These are phyloP conservation scores for Septoria petroselini DNA, from an alignment of 2,329 filamentous ascomycete genomes.

Conservation along the genomic window DNA sequence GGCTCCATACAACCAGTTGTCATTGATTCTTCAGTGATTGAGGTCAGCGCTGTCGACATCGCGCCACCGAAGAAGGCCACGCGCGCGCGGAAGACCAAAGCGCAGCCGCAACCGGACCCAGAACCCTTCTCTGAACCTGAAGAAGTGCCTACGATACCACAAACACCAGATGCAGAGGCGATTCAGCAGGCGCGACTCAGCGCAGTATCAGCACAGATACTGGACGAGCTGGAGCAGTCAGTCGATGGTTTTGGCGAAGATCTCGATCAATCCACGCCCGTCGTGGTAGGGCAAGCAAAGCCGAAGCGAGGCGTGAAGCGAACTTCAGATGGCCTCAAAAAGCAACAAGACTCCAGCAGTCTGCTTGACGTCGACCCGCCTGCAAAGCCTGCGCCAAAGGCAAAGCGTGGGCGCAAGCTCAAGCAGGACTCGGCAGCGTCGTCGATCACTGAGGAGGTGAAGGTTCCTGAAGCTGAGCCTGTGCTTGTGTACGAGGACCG, in stretches of 20 bases:
- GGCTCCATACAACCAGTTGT: conserved; percentile 27
- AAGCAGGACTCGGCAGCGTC: conserved; percentile 22
- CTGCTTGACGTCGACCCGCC: conserved; percentile 28
- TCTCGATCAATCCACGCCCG: conserved; percentile 31
- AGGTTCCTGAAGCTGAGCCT: not conserved
- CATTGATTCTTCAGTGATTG: conserved; percentile 33
- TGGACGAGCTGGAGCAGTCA: conserved; percentile 36
- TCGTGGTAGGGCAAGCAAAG: conserved; percentile 21
- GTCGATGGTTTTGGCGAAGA: conserved; percentile 26
- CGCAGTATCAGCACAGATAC: conserved; percentile 34
- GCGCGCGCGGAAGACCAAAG: conserved; percentile 33
- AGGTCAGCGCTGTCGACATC: conserved; percentile 28
- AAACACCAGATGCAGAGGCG: conserved; percentile 20
- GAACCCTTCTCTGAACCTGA: conserved; percentile 21
- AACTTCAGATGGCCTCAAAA: conserved; percentile 39
- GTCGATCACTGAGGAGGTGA: conserved; percentile 10
- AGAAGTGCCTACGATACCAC: conserved; percentile 21
- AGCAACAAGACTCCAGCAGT: conserved; percentile 30
- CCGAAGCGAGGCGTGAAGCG: conserved; percentile 39
- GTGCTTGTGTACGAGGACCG: conserved; percentile 9
- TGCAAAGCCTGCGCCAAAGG: conserved; percentile 32
- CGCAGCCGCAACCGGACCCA: conserved; percentile 30
- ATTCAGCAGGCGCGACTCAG: conserved; percentile 21
- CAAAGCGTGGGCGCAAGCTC: conserved; percentile 26
- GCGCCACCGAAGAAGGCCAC: conserved; percentile 32